Conservation (phyloP, 2,329 filamentous ascomycete species). For the Diaporthe humulicola region DNA sequence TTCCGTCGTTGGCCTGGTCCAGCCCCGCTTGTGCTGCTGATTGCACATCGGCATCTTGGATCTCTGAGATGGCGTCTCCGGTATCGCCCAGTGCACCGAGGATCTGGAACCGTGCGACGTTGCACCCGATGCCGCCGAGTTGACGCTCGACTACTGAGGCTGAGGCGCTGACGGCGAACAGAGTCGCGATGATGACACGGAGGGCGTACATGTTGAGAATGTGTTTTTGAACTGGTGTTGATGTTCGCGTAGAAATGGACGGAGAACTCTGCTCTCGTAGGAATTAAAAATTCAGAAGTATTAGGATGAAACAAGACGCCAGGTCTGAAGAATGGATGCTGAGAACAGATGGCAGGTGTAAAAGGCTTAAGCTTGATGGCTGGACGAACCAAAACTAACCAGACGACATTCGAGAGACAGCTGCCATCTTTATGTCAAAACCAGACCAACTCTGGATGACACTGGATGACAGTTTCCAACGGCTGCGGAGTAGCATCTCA, state of each 20-base stretch:
- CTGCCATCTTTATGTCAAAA: conserved; percentile 33
- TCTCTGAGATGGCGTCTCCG: conserved; percentile 6
- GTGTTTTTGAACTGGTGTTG: background rate
- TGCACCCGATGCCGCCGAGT: conserved; percentile 21
- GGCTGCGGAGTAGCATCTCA: conserved; percentile 3
- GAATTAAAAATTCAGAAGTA: background rate
- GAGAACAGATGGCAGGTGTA: conserved; percentile 17
- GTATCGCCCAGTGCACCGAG: conserved; percentile 19
- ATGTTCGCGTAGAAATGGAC: background rate
- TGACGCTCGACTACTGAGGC: conserved; percentile 21
- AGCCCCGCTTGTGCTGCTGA: conserved; percentile 15
- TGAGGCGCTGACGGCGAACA: conserved; percentile 12
- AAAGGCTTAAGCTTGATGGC: conserved; percentile 19
- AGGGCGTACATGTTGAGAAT: conserved; percentile 17
- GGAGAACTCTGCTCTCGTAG: background rate
- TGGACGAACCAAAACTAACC: conserved; percentile 18
- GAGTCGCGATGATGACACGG: conserved; percentile 19
- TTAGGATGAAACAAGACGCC: conserved; percentile 26
- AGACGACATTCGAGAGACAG: conserved; percentile 22
- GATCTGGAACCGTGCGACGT: conserved; percentile 26
- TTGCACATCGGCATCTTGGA: conserved; percentile 2
- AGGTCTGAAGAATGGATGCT: conserved; percentile 18
- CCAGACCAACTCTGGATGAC: conserved; percentile 10
- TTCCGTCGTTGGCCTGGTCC: conserved; percentile 30
- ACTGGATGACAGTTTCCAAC: conserved; percentile 22